A percentile compares a stretch with the other conserved stretches of the same genome.
phyloP scores from a whole-genome alignment of 2,329 filamentous ascomycete genomes.

The Aureobasidium uvarum region DNA sequence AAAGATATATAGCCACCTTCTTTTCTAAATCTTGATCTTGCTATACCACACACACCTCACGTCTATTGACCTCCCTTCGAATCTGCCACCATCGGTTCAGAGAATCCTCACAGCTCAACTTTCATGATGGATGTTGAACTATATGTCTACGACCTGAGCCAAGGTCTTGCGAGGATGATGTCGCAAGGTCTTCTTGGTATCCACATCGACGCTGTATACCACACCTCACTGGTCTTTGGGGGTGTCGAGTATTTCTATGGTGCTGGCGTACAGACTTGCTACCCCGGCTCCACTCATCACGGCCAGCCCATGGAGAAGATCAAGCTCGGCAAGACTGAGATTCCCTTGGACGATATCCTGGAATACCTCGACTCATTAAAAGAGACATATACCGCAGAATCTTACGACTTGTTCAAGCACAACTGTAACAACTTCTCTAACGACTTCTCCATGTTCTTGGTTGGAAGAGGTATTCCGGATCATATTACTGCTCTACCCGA shows the following conservation, averaged over 20 bases:
- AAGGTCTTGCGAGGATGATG: conserved; percentile 48
- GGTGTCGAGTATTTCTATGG: conserved; percentile 91
- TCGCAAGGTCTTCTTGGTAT: conserved; percentile 60
- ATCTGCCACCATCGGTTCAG: background rate
- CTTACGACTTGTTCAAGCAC: conserved; percentile 84
- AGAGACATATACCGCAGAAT: conserved; percentile 71
- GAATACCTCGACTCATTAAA: conserved; percentile 86
- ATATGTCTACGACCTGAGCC: conserved; percentile 54
- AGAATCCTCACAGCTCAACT: background rate
- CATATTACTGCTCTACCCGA: conserved; percentile 84
- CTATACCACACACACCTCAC: background rate
- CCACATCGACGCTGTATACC: conserved; percentile 89
- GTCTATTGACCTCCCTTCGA: background rate
- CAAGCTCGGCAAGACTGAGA: conserved; percentile 69
- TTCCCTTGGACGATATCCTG: conserved; percentile 76
- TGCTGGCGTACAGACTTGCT: conserved; percentile 76
- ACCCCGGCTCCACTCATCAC: conserved; percentile 80
- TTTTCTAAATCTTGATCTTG: background rate
- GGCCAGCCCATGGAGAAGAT: conserved; percentile 77
- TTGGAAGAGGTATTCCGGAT: conserved; percentile 83
- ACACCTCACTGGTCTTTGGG: conserved; percentile 83
- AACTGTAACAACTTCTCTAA: conserved; percentile 99
- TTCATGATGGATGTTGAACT: conserved; percentile 50
- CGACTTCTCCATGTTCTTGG: conserved; percentile 82
- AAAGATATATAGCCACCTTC: background rate